Percentiles rank a stretch among this genome's conserved stretches.
Conservation (phyloP, 2,329 filamentous ascomycete species). For the Parascedosporium putredinis region DNA sequence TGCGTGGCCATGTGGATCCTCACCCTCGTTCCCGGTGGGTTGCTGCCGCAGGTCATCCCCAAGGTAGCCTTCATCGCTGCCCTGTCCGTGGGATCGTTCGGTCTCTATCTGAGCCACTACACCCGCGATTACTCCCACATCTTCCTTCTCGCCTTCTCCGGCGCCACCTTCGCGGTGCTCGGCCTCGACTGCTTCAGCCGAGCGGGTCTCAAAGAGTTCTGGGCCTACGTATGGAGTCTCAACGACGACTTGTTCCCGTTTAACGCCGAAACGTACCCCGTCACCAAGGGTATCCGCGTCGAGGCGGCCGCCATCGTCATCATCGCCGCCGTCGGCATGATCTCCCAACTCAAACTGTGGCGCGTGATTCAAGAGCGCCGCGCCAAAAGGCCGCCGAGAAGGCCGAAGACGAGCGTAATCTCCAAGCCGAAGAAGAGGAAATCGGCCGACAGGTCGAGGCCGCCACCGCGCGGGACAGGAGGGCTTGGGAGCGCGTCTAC, state of each 20-base stretch:
- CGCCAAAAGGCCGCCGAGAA: slow-evolving; percentile 38
- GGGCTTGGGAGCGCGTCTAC: slow-evolving; percentile 69
- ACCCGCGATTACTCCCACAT: slow-evolving; percentile 75
- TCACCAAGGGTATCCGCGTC: slow-evolving; percentile 77
- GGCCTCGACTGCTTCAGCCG: slow-evolving; percentile 85
- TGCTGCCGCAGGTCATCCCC: slow-evolving; percentile 50
- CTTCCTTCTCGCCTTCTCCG: slow-evolving; percentile 64
- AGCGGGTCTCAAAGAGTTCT: slow-evolving; percentile 92
- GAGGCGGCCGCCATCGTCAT: slow-evolving; percentile 73
- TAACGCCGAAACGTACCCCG: slow-evolving; percentile 65
- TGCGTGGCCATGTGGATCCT: slow-evolving; percentile 86
- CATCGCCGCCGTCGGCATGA: slow-evolving; percentile 61
- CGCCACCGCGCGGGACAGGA: slow-evolving; percentile 48
- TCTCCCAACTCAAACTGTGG: slow-evolving; percentile 83
- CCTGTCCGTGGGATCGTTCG: slow-evolving; percentile 58
- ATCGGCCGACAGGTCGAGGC: slow-evolving; percentile 58
- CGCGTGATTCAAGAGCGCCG: slow-evolving; percentile 60
- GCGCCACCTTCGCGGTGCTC: slow-evolving; percentile 67
- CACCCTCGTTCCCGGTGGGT: slow-evolving; percentile 62
- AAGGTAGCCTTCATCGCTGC: slow-evolving; percentile 67
- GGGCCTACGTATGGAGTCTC: slow-evolving; percentile 81
- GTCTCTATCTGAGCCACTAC: slow-evolving; percentile 66
- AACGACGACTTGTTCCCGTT: slow-evolving; percentile 74
- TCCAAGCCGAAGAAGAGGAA: slow-evolving; percentile 57
- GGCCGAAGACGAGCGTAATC: slow-evolving; percentile 39